Base-by-base conservation (phyloP, 495 filamentous ascomycete species). In the Talaromyces wortmannii region DNA sequence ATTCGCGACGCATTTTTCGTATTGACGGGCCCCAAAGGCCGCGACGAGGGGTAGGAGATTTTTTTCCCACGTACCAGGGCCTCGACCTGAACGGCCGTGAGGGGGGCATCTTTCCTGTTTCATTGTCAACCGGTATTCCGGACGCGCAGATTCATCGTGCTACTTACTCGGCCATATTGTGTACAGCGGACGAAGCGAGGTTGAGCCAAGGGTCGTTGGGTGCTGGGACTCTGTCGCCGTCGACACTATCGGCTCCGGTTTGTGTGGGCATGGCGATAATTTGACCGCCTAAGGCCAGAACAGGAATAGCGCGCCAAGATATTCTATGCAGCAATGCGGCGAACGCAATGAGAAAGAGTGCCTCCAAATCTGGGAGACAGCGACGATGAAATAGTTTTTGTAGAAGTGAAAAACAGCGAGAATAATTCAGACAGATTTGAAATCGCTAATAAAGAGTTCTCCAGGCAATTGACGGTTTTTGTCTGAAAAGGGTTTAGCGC, bases 31-130 rank as follows among this genome's bases (percentile, higher is more conserved):
- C 52, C 59, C 62, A 61, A 18, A n/a, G 33, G 31, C 36, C 11
- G 55, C 45, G 67, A 61, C 61, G 60, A 69, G 64, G 63, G 54
- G 64, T 61, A 63, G 66, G 67, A 72, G 65, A 62, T 69, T 53
- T 50, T 53, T 53, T 58, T 40, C 31, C 40, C 50, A 48, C 52
- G 53, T 83, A 90, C 89, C 80, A 95, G 72, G 57, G 88, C 87
- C 74, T 91, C 88, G 63, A 95, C 83, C 78, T 92, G 90, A 64
- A 90, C 86, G 78, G 86, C 80, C 74, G 83, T 82, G 71, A 88
- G 75, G 69, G 86, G 81, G 65, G 68, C 71, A 70, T 87, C 81
- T 73, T 82, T 84, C 50, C 75, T 78, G 23, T 10, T 42, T 31
- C 10, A 31, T 17, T 23, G 48, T 10, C n/a, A 49, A 40, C 44